Evolutionary conservation across 2,329 filamentous ascomycete species (phyloP), one percentile per base, ranked within the genome.

Genomic region (Colletotrichum gigasporum): DNA sequence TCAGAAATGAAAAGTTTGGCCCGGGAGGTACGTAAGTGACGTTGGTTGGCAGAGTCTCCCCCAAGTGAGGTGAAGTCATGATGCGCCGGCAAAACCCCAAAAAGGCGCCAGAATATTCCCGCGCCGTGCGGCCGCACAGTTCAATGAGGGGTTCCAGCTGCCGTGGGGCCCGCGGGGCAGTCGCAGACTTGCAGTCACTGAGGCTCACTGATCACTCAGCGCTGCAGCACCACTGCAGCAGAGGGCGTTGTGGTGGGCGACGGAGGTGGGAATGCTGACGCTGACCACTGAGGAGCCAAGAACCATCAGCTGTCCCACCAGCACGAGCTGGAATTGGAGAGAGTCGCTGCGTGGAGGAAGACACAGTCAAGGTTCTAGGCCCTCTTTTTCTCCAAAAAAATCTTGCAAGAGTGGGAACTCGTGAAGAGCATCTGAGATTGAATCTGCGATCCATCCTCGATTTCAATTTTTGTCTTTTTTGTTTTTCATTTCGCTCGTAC

Each of bases 61-160:
- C 24, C 34, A 24, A 48, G 32, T 24, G 26, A 37, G 20, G 26
- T 54, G 55, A 64, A 53, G 61, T 64, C 61, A 54, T 61, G 14
- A 61, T 60, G 55, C 47, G 28, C 47, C 60, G 30, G 28, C 47
- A 30, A 24, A 28, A 28, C 30, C 41, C 41, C 30, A 41, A 28
- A 20, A 39, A 39, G 39, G n/a, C n/a, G n/a, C n/a, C n/a, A 32
- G 32, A 64, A 54, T 61, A 53, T 53, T 64, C 48, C 7, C 47
- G 30, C 26, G 37, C 32, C 42, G 47, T 30, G 39, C 28, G 26
- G 28, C 37, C 20, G 32, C 48, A 30, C 42, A 47, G 55, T 42
- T 56, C 55, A 64, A 64, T 61, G 61, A 64, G 61, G 48, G 61
- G 55, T 48, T 53, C 39, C 5, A 5, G 37, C 34, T 45, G 45